These are phyloP conservation scores for Mucor mucedo DNA, from an alignment of 371 early-diverging fungal species.

Conservation along the genomic window DNA sequence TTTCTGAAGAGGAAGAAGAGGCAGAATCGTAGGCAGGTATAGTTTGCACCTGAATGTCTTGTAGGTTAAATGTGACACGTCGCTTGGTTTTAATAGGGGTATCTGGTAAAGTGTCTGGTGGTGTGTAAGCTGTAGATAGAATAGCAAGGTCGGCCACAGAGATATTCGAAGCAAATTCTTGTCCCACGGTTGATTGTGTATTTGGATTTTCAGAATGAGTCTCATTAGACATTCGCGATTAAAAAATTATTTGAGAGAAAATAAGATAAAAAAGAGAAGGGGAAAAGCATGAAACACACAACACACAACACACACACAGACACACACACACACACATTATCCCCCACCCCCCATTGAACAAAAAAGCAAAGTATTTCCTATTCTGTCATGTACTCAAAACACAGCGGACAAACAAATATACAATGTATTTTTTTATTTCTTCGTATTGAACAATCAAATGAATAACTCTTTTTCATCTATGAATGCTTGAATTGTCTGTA, in stretches of 20 bases:
- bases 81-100: slow-evolving; percentile 11
- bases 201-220: background rate
- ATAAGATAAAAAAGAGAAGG: too few relatives aligned
- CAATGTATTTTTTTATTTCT: too few relatives aligned
- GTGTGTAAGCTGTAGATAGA: slow-evolving; percentile 11
- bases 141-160: slow-evolving; percentile 18
- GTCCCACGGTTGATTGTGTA: slow-evolving; percentile 6
- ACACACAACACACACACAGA: too few relatives aligned
- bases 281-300: background rate
- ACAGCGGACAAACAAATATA: background rate
- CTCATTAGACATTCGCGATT: slow-evolving; percentile 20
- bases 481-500: too few relatives aligned
- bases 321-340: too few relatives aligned
- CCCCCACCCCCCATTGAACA: too few relatives aligned
- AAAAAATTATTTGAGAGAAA: background rate
- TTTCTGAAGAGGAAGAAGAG: slow-evolving; percentile 7
- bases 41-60: slow-evolving; percentile 24
- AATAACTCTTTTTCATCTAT: background rate
- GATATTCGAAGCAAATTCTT: slow-evolving; percentile 9
- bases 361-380: slow-evolving; percentile 12
- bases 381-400: slow-evolving; percentile 16
- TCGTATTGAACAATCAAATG: background rate
- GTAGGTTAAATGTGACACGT: slow-evolving; percentile 30
- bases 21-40: slow-evolving; percentile 14
- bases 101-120: background rate